Evolutionary conservation across 306 rosid genomes (phyloP).

Genomic region (Sicyos edulis): DNA sequence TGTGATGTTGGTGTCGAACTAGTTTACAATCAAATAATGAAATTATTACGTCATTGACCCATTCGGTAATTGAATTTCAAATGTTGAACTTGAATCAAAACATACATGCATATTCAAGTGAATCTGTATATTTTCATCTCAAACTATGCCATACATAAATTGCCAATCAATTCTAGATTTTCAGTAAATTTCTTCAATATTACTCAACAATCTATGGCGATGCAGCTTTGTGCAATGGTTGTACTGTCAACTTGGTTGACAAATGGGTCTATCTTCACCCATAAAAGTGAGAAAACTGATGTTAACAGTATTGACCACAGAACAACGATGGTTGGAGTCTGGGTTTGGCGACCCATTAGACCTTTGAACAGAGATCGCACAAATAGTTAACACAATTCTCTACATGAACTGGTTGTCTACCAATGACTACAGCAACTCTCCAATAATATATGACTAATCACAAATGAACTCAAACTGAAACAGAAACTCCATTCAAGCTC

Average conservation of each 20-base stretch:
- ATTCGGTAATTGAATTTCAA: not conserved
- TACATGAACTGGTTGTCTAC: no score
- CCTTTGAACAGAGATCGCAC: no score
- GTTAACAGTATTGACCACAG: constrained; percentile 90
- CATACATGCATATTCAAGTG: not conserved
- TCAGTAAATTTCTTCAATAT: constrained; percentile 1
- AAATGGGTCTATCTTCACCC: constrained; percentile 85
- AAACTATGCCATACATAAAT: not conserved
- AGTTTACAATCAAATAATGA: no score
- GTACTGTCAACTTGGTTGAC: constrained; percentile 54
- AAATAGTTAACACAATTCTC: no score
- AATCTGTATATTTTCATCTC: not conserved
- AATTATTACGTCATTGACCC: no score
- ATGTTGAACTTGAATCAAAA: not conserved
- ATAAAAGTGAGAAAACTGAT: constrained; percentile 85
- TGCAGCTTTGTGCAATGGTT: constrained; percentile 50
- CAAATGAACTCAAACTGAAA: no score
- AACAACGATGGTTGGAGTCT: constrained; percentile 89
- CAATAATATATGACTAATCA: no score
- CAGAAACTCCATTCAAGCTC: no score
- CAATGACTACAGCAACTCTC: no score
- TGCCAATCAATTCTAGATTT: not conserved
- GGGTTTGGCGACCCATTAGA: constrained; percentile 94
- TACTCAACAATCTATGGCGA: constrained; percentile 72
- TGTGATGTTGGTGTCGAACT: no score